Conservation (phyloP, 1,284 basidiomycete genomes). For the Heterobasidion occidentale region DNA sequence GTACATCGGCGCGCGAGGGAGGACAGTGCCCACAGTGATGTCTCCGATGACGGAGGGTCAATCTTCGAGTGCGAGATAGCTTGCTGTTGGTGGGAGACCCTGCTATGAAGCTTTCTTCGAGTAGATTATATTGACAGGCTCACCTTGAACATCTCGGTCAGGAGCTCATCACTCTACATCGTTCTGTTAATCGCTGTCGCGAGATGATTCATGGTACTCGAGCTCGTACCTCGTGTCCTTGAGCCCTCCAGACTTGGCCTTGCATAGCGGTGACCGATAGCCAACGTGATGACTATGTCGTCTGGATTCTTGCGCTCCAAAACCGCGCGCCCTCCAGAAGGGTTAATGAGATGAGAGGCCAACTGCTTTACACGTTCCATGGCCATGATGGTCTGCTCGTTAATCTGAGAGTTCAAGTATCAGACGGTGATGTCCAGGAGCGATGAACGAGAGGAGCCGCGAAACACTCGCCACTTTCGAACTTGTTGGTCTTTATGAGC, state of each 20-base stretch:
- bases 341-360: neutral
- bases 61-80: slow-evolving; percentile 3
- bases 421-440: too few relatives aligned
- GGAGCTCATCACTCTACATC: slow-evolving; percentile 3
- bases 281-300: slow-evolving; percentile 3
- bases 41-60: slow-evolving; percentile 4
- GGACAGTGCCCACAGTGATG: slow-evolving; percentile 70
- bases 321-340: neutral
- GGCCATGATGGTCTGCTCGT: neutral
- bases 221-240: slow-evolving; percentile 2
- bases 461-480: too few relatives aligned
- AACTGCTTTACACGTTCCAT: slow-evolving; percentile 1
- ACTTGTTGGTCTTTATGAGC: neutral
- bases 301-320: slow-evolving; percentile 3
- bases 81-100: neutral
- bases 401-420: too few relatives aligned
- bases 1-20: slow-evolving; percentile 53
- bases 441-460: too few relatives aligned
- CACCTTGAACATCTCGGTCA: slow-evolving; percentile 6
- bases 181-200: neutral
- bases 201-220: neutral
- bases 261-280: slow-evolving; percentile 3
- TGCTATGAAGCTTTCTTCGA: neutral
- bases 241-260: slow-evolving; percentile 2
- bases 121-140: neutral